A percentile compares a stretch with the other conserved stretches of the same genome.
phyloP scores from a whole-genome alignment of 108 stramenopile species.

The Skeletonema grethae region DNA sequence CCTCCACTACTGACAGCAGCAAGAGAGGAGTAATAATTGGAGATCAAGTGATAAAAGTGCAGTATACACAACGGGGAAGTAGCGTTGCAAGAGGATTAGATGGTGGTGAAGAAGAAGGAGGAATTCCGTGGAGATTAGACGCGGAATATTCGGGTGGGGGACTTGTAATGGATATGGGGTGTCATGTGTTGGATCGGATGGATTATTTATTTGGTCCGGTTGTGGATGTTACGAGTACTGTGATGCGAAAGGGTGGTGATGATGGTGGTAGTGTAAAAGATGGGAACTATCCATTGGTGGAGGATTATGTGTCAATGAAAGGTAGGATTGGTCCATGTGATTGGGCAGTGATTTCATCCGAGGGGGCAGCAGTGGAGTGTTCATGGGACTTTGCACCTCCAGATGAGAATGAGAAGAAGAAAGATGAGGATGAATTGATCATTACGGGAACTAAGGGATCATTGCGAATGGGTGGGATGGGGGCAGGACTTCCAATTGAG shows the following conservation, averaged over 20 bases:
- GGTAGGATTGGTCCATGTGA: slow-evolving; percentile 43
- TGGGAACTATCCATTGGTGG: slow-evolving; percentile 39
- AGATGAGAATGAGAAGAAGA: slow-evolving; percentile 9
- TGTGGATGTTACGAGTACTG: slow-evolving; percentile 39
- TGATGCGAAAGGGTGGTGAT: slow-evolving; percentile 10
- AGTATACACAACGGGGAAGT: slow-evolving; percentile 14
- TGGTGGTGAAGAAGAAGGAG: slow-evolving; percentile 32
- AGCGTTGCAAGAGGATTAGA: slow-evolving; percentile 33
- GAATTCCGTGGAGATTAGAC: slow-evolving; percentile 54
- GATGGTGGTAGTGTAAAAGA: slow-evolving; percentile 3
- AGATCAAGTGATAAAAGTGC: too few species aligned
- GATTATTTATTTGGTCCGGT: slow-evolving; percentile 69
- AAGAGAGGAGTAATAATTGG: too few species aligned
- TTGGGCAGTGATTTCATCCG: slow-evolving; percentile 27
- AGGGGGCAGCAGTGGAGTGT: slow-evolving; percentile 53
- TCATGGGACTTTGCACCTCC: slow-evolving; percentile 58
- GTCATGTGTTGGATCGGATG: slow-evolving; percentile 64
- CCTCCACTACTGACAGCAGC: too few species aligned
- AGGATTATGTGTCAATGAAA: slow-evolving; percentile 53
- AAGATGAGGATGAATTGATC: slow-evolving; percentile 51
- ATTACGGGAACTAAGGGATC: slow-evolving; percentile 55
- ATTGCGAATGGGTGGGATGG: slow-evolving; percentile 59
- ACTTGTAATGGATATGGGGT: slow-evolving; percentile 70
- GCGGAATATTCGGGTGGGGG: slow-evolving; percentile 60
- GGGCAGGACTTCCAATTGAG: slow-evolving; percentile 51